phyloP scores from a whole-genome alignment of 2,329 filamentous ascomycete genomes.

The Penicillium sp. region DNA sequence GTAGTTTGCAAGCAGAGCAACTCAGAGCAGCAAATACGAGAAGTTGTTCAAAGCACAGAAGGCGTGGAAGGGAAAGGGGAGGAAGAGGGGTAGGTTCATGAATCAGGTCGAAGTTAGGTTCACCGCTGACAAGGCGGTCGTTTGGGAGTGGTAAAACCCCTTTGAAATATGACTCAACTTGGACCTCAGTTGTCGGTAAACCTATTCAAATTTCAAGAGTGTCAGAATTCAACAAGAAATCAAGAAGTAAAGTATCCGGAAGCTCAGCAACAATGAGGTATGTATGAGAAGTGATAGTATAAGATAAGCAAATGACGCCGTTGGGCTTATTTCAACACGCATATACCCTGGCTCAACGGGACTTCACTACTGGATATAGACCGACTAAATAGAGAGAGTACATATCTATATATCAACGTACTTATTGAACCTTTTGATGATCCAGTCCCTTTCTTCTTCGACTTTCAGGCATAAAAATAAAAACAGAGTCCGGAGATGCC shows the following conservation, averaged over 20 bases:
- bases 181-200: not conserved
- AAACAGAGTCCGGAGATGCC: not conserved
- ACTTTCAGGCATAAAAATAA: not conserved
- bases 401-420: not conserved
- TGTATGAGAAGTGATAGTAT: slow-evolving; percentile 11
- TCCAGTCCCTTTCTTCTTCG: not conserved
- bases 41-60: not conserved
- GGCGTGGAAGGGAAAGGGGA: slow-evolving; percentile 12
- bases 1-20: not conserved
- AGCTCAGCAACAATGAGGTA: slow-evolving; percentile 11
- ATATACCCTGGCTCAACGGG: not conserved
- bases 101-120: slow-evolving; percentile 24
- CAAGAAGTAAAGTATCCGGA: not conserved
- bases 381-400: not conserved
- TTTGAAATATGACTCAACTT: not conserved
- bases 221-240: not conserved
- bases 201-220: not conserved
- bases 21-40: not conserved
- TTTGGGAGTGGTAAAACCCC: not conserved
- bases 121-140: slow-evolving; percentile 7
- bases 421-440: not conserved
- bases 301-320: slow-evolving; percentile 8
- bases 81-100: slow-evolving; percentile 30
- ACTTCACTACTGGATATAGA: not conserved
- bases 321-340: not conserved